phyloP scores from a whole-genome alignment of 495 filamentous ascomycete genomes.

The Neurospora sp. region DNA sequence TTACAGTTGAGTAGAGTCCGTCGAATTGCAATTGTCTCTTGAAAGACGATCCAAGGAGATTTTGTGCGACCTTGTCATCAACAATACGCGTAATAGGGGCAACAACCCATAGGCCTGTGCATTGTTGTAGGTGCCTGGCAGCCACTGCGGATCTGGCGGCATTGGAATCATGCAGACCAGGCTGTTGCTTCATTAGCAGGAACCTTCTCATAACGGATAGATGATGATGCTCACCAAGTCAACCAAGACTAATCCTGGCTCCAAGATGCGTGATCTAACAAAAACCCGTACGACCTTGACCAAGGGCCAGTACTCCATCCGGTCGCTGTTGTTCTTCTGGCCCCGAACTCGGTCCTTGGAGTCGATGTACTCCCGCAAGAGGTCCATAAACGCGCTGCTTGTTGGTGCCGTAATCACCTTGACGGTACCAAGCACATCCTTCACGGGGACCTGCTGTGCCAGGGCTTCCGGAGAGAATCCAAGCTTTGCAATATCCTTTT shows the following conservation, averaged over 20 bases:
- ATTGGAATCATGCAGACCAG: slow-evolving; percentile 56
- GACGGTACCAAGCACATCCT: slow-evolving; percentile 38
- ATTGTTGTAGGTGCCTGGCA: slow-evolving; percentile 50
- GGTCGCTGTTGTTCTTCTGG: slow-evolving; percentile 8
- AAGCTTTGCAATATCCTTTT: slow-evolving; percentile 29
- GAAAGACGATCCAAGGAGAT: slow-evolving; percentile 51
- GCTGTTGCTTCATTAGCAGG: slow-evolving; percentile 16
- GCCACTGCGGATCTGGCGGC: slow-evolving; percentile 51
- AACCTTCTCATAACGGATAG: not conserved
- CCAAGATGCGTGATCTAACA: slow-evolving; percentile 43
- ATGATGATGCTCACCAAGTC: slow-evolving; percentile 41
- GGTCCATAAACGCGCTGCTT: slow-evolving; percentile 14
- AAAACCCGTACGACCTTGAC: slow-evolving; percentile 56
- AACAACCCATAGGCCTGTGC: slow-evolving; percentile 49
- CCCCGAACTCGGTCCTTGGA: slow-evolving; percentile 19
- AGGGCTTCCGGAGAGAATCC: slow-evolving; percentile 29
- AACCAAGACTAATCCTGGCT: slow-evolving; percentile 54
- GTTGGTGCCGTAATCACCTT: slow-evolving; percentile 28
- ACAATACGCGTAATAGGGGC: slow-evolving; percentile 56
- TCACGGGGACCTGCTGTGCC: slow-evolving; percentile 26
- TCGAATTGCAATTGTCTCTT: slow-evolving; percentile 58
- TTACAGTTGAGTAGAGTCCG: slow-evolving; percentile 45
- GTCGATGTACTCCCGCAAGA: slow-evolving; percentile 23
- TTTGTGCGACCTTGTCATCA: slow-evolving; percentile 55
- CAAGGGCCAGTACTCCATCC: slow-evolving; percentile 55